Percentiles rank a stretch among this genome's conserved stretches.
phyloP scores from a whole-genome alignment of 805 yeast species.

The Pichia membranifaciens region DNA sequence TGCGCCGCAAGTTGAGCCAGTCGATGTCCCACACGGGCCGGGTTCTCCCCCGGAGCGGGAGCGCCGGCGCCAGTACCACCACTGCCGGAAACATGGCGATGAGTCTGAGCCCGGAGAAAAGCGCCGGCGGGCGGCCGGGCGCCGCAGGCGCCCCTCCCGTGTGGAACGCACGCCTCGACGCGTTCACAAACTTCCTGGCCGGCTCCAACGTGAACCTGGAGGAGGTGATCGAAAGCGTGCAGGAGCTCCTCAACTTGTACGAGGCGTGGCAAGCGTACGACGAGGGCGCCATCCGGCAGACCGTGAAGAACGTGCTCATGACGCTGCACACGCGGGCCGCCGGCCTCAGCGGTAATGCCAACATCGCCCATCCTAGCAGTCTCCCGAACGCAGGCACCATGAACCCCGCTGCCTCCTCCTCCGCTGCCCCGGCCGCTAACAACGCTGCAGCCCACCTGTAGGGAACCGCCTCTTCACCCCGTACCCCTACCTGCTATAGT shows the following conservation, averaged over 20 bases:
- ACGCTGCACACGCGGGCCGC: neutral
- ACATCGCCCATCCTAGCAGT: too few relatives aligned
- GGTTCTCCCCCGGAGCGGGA: neutral
- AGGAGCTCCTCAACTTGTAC: constrained; percentile 75
- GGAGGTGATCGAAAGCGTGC: constrained; percentile 75
- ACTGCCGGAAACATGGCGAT: too few relatives aligned
- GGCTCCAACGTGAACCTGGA: constrained; percentile 70
- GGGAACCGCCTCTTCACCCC: too few relatives aligned
- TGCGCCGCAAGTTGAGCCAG: constrained; percentile 11
- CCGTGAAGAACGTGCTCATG: constrained; percentile 21
- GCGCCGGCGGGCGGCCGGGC: too few relatives aligned
- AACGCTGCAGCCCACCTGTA: too few relatives aligned
- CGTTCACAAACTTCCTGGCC: constrained; percentile 62
- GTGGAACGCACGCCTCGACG: constrained; percentile 48
- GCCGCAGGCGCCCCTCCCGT: too few relatives aligned
- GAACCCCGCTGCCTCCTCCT: too few relatives aligned
- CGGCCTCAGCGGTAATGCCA: too few relatives aligned
- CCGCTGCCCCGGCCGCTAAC: too few relatives aligned
- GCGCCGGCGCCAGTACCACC: too few relatives aligned
- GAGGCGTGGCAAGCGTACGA: constrained; percentile 85
- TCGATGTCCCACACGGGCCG: neutral
- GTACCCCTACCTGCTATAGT: too few relatives aligned
- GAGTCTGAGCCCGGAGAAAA: constrained; percentile 10
- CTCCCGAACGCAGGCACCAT: too few relatives aligned
- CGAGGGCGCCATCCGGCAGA: constrained; percentile 51